Evolutionary conservation across 108 stramenopile species (phyloP).

Genomic region (Skeletonema costatum): DNA sequence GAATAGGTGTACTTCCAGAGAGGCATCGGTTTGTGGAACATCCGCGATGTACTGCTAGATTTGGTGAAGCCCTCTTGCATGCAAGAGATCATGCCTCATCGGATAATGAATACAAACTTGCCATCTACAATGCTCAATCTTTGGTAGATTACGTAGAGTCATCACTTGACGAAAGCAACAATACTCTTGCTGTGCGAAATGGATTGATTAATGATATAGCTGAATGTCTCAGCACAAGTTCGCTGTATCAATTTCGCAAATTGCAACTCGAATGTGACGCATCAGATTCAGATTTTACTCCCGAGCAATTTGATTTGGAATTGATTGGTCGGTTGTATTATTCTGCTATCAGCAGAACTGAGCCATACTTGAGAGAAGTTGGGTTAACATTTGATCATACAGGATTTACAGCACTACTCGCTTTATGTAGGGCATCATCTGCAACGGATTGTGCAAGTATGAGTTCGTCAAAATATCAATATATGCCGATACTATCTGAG

Average conservation of each 20-base stretch:
- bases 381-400: conserved; percentile 14
- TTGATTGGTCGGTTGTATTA: conserved; percentile 19
- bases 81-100: conserved; percentile 7
- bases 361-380: conserved; percentile 1
- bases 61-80: conserved; percentile 23
- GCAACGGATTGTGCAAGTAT: too few relatives aligned
- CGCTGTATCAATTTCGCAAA: conserved; percentile 6
- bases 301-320: conserved; percentile 10
- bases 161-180: not conserved
- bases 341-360: conserved; percentile 3
- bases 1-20: not conserved
- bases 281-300: conserved; percentile 9
- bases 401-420: conserved; percentile 14
- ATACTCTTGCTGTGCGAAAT: not conserved
- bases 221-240: not conserved
- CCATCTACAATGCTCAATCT: conserved; percentile 1
- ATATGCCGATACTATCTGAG: not conserved
- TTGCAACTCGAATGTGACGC: not conserved
- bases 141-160: conserved; percentile 3
- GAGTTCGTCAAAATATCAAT: not conserved
- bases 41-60: conserved; percentile 16
- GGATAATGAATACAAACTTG: not conserved
- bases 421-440: conserved; percentile 13
- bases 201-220: conserved; percentile 9
- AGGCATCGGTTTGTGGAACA: conserved; percentile 16